Conservation (phyloP, 768 basidiomycete genomes). For the Bullera alba region DNA sequence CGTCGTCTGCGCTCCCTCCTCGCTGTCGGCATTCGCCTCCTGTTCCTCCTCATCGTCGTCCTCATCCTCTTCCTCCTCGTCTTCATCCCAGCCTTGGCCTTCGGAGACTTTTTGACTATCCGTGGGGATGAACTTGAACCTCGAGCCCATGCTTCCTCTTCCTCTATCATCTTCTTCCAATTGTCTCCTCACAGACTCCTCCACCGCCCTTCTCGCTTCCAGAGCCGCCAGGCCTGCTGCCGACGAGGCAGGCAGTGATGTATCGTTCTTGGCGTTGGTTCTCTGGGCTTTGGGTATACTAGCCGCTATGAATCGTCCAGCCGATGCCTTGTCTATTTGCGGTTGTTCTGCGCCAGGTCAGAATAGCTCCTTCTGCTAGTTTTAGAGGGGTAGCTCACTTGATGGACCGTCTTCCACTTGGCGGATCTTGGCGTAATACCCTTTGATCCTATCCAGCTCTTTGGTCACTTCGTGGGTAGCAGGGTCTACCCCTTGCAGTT, state of each 20-base stretch:
- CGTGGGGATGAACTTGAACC: conserved; percentile 23
- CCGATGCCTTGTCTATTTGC: conserved; percentile 29
- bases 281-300: conserved; percentile 32
- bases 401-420: conserved; percentile 34
- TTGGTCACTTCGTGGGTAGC: conserved; percentile 38
- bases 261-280: not conserved
- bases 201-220: conserved; percentile 10
- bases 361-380: not conserved
- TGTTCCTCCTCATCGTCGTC: conserved; percentile 3
- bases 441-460: conserved; percentile 44
- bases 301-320: conserved; percentile 34
- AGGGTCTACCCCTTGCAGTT: conserved; percentile 42
- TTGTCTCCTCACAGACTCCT: conserved; percentile 10
- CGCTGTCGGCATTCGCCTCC: not conserved
- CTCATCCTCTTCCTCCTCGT: conserved; percentile 10
- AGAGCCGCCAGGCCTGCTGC: conserved; percentile 6
- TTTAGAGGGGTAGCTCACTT: conserved; percentile 15
- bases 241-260: conserved; percentile 4
- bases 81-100: not conserved
- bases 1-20: not conserved
- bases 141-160: conserved; percentile 6
- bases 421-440: conserved; percentile 42
- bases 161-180: too few species aligned
- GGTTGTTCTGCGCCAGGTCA: conserved; percentile 3
- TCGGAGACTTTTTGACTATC: not conserved